phyloP scores from a whole-genome alignment of 768 basidiomycete species.

The Lyophyllum decastes region DNA sequence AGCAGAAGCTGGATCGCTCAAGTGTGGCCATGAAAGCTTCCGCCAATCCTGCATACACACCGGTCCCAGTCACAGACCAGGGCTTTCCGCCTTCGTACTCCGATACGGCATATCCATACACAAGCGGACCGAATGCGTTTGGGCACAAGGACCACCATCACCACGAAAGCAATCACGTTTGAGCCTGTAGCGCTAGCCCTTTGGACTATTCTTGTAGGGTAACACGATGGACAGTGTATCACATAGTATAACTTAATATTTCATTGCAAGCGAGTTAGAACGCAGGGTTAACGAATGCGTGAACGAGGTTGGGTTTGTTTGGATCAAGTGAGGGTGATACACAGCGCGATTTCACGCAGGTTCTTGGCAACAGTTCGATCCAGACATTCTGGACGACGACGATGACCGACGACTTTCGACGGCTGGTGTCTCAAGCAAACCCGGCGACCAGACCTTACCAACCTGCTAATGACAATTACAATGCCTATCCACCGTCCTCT shows the following conservation, averaged over 20 bases:
- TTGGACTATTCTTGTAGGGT: background rate
- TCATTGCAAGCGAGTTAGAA: background rate
- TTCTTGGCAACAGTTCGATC: conserved; percentile 13
- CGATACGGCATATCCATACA: conserved; percentile 31
- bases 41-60: conserved; percentile 22
- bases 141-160: background rate
- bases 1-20: conserved; percentile 26
- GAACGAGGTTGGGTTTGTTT: conserved; percentile 7
- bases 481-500: conserved; percentile 61
- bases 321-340: conserved; percentile 10
- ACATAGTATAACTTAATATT: background rate
- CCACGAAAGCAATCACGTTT: conserved; percentile 1
- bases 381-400: conserved; percentile 12
- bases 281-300: background rate
- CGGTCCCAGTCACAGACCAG: conserved; percentile 29
- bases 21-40: conserved; percentile 20
- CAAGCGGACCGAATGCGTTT: conserved; percentile 20
- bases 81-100: conserved; percentile 27
- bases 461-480: conserved; percentile 55
- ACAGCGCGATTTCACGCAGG: conserved; percentile 11
- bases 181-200: background rate
- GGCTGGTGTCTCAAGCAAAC: conserved; percentile 72
- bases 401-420: conserved; percentile 75
- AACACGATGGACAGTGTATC: background rate
- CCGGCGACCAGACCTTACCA: conserved; percentile 57